Base-by-base conservation (phyloP, 306 rosid species). In the Coriaria nepalensis region DNA sequence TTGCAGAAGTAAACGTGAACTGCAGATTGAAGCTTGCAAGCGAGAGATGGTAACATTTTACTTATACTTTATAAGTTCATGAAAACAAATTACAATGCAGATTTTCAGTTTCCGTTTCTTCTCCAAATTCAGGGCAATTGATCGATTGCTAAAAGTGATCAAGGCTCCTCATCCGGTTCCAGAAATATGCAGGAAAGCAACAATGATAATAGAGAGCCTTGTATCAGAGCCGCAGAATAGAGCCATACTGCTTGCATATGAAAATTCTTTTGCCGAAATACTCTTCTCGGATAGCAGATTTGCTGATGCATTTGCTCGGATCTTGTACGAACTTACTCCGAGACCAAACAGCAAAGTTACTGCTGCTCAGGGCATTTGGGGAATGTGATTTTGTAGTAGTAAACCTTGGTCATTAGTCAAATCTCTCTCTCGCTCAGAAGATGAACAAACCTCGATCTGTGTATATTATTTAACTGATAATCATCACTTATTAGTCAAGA, bases 181-280 rank as follows among this genome's bases (percentile, higher is more conserved):
- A 0, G 96, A 92, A 73, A 78, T 82, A 65, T 92, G 98, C 76
- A 57, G 94, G 71, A 92, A 92, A 62, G 85, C 96, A 58, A 94
- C 96, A 56, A 82, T 82, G 93, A 82, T 92, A 52, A 57, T 92
- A 66, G 98, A 85, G 66, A 82, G 94, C 67, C 87, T 92, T 4
- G 96, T 82, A 43, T 82, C 94, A 15, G 98, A 92, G 71, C 98
- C 96, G 37, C 98, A 92, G 70, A 92, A 92, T 69, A 69, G 87
- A 57, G 60, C 34, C 6, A 67, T 75, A 73, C 61, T 92, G 73
- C 78, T 92, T 29, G 87, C 82, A 46, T 85, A 79, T 51, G 96
- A 92, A 73, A 92, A 85, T 52, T 81, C 96, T 47, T 85, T 92
- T 67, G 96, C 98, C 4, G 98, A 92, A 73, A 75, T 92, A 45